Conservation (phyloP, 441 rosid species). For the Euphorbia schlechtendalii region DNA sequence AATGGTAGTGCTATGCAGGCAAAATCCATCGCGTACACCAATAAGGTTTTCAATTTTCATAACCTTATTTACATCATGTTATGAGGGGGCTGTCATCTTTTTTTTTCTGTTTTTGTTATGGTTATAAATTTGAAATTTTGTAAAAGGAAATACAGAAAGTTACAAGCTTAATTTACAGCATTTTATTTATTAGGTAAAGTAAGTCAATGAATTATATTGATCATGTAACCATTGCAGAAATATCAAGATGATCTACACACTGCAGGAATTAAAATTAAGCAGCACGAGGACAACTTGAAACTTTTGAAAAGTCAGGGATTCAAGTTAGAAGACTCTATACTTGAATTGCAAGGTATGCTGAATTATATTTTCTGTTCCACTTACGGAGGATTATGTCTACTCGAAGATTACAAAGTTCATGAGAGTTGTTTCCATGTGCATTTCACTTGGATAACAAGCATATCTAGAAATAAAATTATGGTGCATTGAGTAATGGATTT, state of each 20-base stretch:
- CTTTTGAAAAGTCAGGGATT: conserved; percentile 38
- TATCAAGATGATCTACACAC: conserved; percentile 58
- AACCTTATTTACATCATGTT: conserved; percentile 11
- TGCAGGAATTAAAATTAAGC: conserved; percentile 58
- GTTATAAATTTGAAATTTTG: conserved; percentile 1
- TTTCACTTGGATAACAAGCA: too few species aligned
- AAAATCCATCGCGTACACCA: conserved; percentile 29
- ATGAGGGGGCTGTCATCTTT: not conserved
- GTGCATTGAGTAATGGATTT: too few species aligned
- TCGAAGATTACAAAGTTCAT: too few species aligned
- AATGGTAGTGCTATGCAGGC: conserved; percentile 37
- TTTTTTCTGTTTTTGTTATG: not conserved
- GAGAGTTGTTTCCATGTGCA: too few species aligned
- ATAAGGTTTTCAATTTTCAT: conserved; percentile 32
- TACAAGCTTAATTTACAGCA: not conserved
- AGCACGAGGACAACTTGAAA: conserved; percentile 52
- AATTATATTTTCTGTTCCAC: not conserved
- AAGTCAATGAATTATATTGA: not conserved
- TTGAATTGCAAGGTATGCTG: conserved; percentile 56
- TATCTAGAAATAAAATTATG: too few species aligned
- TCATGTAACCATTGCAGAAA: conserved; percentile 31
- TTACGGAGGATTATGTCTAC: too few species aligned
- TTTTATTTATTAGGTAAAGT: not conserved
- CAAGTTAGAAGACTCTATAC: conserved; percentile 52
- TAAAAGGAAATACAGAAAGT: not conserved